phyloP scores from a whole-genome alignment of 441 rosid genomes.

The Populus hybrid region DNA sequence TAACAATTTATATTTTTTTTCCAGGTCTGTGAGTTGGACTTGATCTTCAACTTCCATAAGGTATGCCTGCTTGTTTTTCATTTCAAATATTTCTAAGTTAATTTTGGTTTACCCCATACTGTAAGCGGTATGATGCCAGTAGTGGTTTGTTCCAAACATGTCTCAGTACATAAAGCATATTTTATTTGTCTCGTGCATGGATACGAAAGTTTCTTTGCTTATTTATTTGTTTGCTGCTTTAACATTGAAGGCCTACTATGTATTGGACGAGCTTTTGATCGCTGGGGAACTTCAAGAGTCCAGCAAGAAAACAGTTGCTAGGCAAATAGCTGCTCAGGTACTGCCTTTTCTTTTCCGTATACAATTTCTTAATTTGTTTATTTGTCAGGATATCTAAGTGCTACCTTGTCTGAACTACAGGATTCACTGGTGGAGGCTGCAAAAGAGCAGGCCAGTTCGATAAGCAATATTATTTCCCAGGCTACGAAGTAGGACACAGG shows the following conservation, averaged over 20 bases:
- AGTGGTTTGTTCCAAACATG: background rate
- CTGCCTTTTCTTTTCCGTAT: slow-evolving; percentile 2
- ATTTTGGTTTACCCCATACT: background rate
- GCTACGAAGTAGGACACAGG: slow-evolving; percentile 16
- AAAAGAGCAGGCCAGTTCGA: slow-evolving; percentile 62
- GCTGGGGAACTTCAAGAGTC: slow-evolving; percentile 99
- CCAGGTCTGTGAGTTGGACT: slow-evolving; percentile 79
- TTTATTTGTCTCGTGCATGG: background rate
- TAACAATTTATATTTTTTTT: slow-evolving; percentile 17
- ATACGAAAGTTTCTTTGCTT: slow-evolving; percentile 13
- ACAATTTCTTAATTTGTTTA: background rate
- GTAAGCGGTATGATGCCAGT: background rate
- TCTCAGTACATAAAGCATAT: background rate
- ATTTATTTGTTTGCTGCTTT: slow-evolving; percentile 12
- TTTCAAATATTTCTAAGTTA: background rate
- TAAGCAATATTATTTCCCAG: slow-evolving; percentile 68
- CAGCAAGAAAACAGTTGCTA: slow-evolving; percentile 91
- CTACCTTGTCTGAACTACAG: slow-evolving; percentile 25
- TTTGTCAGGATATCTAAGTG: slow-evolving; percentile 10
- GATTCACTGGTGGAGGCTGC: slow-evolving; percentile 69
- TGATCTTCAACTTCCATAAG: slow-evolving; percentile 83
- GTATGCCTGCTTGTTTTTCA: slow-evolving; percentile 24
- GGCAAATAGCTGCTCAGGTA: slow-evolving; percentile 88
- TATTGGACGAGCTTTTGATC: slow-evolving; percentile 79
- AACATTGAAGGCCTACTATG: slow-evolving; percentile 56